These are phyloP conservation scores for Phycomyces nitens DNA, from an alignment of 192 early-diverging fungal genomes.

Conservation along the genomic window DNA sequence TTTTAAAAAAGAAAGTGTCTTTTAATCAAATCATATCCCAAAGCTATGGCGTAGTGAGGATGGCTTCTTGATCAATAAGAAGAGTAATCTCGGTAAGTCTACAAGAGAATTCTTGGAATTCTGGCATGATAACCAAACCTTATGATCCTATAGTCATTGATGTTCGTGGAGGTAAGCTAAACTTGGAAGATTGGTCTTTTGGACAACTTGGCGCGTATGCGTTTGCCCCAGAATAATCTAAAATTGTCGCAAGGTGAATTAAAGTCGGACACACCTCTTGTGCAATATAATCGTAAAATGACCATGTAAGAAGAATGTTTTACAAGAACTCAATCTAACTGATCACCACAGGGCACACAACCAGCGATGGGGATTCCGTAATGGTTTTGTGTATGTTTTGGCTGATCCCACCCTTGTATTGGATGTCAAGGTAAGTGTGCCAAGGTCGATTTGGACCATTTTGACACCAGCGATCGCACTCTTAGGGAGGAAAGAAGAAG, in stretches of 20 bases:
- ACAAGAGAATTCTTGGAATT: neutral
- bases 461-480: neutral
- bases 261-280: slow-evolving; percentile 11
- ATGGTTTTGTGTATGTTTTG: slow-evolving; percentile 29
- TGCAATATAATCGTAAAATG: slow-evolving; percentile 32
- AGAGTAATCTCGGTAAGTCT: slow-evolving; percentile 21
- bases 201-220: no score
- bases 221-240: no score
- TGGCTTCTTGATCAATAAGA: slow-evolving; percentile 29
- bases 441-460: neutral
- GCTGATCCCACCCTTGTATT: slow-evolving; percentile 32
- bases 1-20: no score
- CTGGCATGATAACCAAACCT: neutral
- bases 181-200: no score
- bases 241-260: neutral
- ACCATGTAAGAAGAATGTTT: slow-evolving; percentile 15
- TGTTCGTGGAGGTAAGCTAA: slow-evolving; percentile 22
- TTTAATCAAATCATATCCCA: neutral
- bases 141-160: slow-evolving; percentile 17
- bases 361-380: slow-evolving; percentile 29
- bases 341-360: slow-evolving; percentile 24
- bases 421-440: slow-evolving; percentile 26
- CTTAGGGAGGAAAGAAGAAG: slow-evolving; percentile 18
- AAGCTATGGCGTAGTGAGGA: slow-evolving; percentile 24
- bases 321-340: neutral